Conservation (phyloP, 129 eudicot species). For the Artemisia tridentata region DNA sequence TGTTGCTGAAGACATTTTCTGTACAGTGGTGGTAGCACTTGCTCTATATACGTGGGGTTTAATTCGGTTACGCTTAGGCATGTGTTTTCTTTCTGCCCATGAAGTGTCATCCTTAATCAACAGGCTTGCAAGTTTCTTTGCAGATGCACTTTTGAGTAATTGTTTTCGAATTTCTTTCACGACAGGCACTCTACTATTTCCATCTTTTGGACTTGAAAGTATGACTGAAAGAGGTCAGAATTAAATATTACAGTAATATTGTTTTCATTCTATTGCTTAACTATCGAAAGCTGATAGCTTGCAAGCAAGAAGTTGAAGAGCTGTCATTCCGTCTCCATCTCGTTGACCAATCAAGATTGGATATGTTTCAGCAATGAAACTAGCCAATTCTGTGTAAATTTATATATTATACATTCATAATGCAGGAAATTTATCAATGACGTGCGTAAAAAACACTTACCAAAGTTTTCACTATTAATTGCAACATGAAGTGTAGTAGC, state of each 20-base stretch:
- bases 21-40: neutral
- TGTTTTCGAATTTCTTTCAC: slow-evolving; percentile 1
- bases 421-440: no score
- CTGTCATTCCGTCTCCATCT: slow-evolving; percentile 38
- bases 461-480: no score
- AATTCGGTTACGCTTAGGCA: neutral
- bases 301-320: slow-evolving; percentile 38
- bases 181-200: no score
- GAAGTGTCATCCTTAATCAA: slow-evolving; percentile 32
- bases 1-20: neutral
- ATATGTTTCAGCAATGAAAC: slow-evolving; percentile 21
- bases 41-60: slow-evolving; percentile 11
- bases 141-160: slow-evolving; percentile 16
- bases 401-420: no score
- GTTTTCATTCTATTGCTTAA: no score
- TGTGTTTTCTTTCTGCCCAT: slow-evolving; percentile 21
- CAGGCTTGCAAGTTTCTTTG: slow-evolving; percentile 29
- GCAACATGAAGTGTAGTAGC: no score
- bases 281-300: slow-evolving; percentile 24
- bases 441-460: no score
- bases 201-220: no score
- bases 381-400: slow-evolving; percentile 31
- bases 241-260: no score
- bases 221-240: no score
- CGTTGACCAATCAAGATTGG: slow-evolving; percentile 1